Conservation (phyloP, 352 stramenopile genomes). For the Globisporangium cylindrosporum region DNA sequence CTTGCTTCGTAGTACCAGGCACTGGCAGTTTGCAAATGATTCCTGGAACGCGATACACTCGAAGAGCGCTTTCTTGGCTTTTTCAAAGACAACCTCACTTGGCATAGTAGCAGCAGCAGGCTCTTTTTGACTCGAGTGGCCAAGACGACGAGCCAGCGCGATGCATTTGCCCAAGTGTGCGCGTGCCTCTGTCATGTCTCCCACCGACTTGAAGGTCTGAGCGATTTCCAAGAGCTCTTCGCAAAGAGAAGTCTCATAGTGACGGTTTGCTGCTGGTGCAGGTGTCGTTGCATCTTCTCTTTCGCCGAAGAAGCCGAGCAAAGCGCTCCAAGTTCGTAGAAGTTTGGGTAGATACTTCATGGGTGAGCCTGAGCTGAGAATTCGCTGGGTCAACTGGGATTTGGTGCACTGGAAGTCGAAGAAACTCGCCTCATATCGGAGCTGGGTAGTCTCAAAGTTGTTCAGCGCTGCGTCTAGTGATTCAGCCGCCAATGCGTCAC, state of each 20-base stretch:
- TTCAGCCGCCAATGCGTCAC: not conserved
- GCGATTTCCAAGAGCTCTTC: constrained; percentile 14
- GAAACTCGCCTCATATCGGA: not conserved
- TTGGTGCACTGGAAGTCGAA: not conserved
- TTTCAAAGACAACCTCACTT: constrained; percentile 9
- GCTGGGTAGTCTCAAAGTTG: not conserved
- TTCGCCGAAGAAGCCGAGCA: not conserved
- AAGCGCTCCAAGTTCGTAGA: constrained; percentile 5
- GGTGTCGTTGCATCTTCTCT: not conserved
- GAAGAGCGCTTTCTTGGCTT: constrained; percentile 22
- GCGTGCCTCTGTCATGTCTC: constrained; percentile 6
- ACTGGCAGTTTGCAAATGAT: constrained; percentile 11
- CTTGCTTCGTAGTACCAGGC: constrained; percentile 19
- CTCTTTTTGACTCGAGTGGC: not conserved
- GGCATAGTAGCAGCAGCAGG: not conserved
- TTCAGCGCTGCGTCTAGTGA: not conserved
- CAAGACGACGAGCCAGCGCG: not conserved
- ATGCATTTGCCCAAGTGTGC: constrained; percentile 12
- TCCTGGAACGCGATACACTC: constrained; percentile 29
- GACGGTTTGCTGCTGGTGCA: not conserved
- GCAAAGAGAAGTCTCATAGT: not conserved
- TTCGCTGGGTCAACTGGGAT: not conserved
- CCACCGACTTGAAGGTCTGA: constrained; percentile 1
- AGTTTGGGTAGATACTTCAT: constrained; percentile 8
- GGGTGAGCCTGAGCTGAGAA: not conserved